Base-by-base conservation (phyloP, 352 stramenopile species). In the Pilasporangium apinafurcum region DNA sequence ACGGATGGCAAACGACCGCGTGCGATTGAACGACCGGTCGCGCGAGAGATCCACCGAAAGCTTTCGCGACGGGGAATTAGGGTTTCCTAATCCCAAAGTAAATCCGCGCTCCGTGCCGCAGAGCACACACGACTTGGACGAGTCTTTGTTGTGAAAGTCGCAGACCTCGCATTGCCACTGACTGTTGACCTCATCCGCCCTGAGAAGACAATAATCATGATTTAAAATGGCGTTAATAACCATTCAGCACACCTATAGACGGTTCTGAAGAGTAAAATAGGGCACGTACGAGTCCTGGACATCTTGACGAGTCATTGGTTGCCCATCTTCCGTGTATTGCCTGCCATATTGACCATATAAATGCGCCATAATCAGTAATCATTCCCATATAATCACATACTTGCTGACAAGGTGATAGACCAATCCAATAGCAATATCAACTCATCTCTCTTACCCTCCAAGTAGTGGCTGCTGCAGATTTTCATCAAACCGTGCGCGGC, bases 151-250 rank as follows among this genome's bases (percentile, higher is more conserved):
- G 60, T 90, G 74, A 53, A 93, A 93, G 58, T 93, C 81, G 49
- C 81, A 93, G 6, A 93, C 81, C 37, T 91, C 78, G 56, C 81
- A 93, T 52, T 90, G 85, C 81, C 81, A 93, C 51, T 93, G 78
- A 5, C 61, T 80, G 31, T 68, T 79, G 6, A 93, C 62, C 41
- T 93, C 81, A 51, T 93, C 81, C 31, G 67, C 80, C 1, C 61
- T 71, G 59, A 2, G n/a, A n/a, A 48, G 18, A 44, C 33, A 38
- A 3, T 9, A 49, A 6, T 28, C n/a, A n/a, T n/a, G n/a, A n/a
- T n/a, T n/a, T n/a, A n/a, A n/a, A n/a, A n/a, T n/a, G n/a, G n/a
- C n/a, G n/a, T n/a, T n/a, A n/a, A n/a, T n/a, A n/a, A n/a, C n/a
- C n/a, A n/a, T n/a, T n/a, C n/a, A n/a, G n/a, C n/a, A 18, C 7